Percentiles rank a stretch among this genome's conserved stretches.
Evolutionary conservation across 257 asterid genomes (phyloP).

Genomic region (Solanum chiquidenum): DNA sequence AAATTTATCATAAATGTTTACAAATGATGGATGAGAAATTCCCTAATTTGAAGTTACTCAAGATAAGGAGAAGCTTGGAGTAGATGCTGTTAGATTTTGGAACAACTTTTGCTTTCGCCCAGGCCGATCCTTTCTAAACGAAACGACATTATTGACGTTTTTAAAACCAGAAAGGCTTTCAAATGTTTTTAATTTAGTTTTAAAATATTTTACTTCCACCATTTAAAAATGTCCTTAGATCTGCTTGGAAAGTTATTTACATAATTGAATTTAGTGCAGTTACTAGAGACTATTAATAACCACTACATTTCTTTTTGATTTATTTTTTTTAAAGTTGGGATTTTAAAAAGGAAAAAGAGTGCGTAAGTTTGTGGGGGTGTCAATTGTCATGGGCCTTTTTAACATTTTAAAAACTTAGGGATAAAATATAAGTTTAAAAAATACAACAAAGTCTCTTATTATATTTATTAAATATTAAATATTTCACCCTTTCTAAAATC

Average conservation of each 20-base stretch:
- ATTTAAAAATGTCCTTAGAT: too few relatives aligned
- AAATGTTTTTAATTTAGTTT: not conserved
- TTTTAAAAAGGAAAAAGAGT: too few relatives aligned
- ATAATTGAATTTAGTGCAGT: too few relatives aligned
- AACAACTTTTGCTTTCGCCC: not conserved
- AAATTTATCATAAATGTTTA: not conserved
- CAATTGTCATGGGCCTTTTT: not conserved
- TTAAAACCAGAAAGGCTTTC: not conserved
- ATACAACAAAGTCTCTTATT: too few relatives aligned
- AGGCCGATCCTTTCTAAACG: not conserved
- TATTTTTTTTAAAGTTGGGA: too few relatives aligned
- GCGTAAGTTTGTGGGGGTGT: not conserved
- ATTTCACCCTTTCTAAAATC: too few relatives aligned
- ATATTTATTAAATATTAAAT: too few relatives aligned
- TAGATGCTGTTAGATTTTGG: not conserved
- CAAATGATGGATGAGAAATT: not conserved
- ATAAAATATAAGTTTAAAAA: not conserved
- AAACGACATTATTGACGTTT: not conserved
- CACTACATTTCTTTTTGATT: not conserved
- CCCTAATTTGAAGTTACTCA: not conserved
- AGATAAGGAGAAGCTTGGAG: not conserved
- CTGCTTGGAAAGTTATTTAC: not conserved
- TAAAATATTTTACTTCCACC: not conserved
- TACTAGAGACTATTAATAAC: not conserved
- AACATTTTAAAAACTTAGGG: too few relatives aligned